A percentile compares a stretch with the other conserved stretches of the same genome.
phyloP scores from a whole-genome alignment of 139 green algal genomes.

The Micractinium sp. region DNA sequence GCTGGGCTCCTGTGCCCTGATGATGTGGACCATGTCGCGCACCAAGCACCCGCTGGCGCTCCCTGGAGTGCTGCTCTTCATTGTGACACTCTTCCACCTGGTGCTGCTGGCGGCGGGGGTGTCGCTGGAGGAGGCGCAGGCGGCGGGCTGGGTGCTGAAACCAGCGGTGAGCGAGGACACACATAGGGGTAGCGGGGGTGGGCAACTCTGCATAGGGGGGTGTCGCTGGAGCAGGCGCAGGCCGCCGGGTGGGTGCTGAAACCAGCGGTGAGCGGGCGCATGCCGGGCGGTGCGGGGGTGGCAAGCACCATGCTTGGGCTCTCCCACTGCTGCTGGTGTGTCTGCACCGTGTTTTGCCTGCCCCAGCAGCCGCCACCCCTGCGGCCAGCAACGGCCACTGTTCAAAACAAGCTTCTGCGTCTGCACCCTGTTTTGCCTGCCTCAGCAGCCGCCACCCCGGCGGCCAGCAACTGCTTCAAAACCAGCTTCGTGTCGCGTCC shows the following conservation, averaged over 20 bases:
- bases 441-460: too few species aligned
- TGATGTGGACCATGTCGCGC: conserved; percentile 59
- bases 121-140: conserved; percentile 59
- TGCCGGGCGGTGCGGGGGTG: too few species aligned
- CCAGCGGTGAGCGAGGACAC: neutral
- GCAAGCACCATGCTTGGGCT: too few species aligned
- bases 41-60: conserved; percentile 62
- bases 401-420: too few species aligned
- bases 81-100: conserved; percentile 64
- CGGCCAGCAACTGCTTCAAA: neutral
- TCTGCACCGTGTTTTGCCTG: neutral
- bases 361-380: too few species aligned
- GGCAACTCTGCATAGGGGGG: conserved; percentile 11
- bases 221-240: conserved; percentile 60
- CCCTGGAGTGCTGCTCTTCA: conserved; percentile 53
- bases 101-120: conserved; percentile 52
- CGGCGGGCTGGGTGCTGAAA: conserved; percentile 66
- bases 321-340: neutral
- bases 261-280: neutral
- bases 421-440: neutral
- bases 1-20: conserved; percentile 31
- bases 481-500: neutral
- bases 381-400: neutral
- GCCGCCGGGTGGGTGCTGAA: conserved; percentile 66
- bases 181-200: neutral